These are phyloP conservation scores for Komagataella kurtzmanii DNA, from an alignment of 805 yeast species.

Conservation along the genomic window DNA sequence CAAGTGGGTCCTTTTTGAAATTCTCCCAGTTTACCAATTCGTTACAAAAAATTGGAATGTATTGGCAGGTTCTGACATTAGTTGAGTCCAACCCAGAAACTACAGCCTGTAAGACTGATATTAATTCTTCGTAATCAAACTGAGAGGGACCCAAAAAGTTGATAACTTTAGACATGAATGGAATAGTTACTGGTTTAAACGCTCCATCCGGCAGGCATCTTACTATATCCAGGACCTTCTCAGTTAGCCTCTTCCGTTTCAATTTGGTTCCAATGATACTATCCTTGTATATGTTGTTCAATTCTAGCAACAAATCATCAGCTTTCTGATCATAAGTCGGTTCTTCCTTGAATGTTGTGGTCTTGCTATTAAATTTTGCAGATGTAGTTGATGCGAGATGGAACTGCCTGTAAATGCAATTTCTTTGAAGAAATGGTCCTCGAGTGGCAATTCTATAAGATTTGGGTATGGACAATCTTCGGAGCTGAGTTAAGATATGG, in stretches of 20 bases:
- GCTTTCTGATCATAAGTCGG: background rate
- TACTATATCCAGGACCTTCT: background rate
- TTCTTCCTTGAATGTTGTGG: background rate
- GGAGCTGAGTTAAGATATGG: background rate
- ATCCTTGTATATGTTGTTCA: background rate
- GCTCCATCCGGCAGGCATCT: background rate
- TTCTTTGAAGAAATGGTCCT: background rate
- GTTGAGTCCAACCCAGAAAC: conserved; percentile 1
- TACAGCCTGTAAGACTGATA: conserved; percentile 3
- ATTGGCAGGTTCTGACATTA: conserved; percentile 5
- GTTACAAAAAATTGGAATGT: conserved; percentile 20
- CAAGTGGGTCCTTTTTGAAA: conserved; percentile 8
- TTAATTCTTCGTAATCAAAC: conserved; percentile 2
- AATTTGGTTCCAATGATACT: background rate
- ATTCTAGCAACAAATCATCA: background rate
- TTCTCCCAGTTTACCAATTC: conserved; percentile 12
- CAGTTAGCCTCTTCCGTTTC: background rate
- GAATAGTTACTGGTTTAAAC: background rate
- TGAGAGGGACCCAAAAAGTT: conserved; percentile 13
- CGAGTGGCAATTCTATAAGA: background rate
- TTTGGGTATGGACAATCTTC: background rate
- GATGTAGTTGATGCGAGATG: background rate
- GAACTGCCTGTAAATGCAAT: background rate
- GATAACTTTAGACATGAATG: conserved; percentile 14
- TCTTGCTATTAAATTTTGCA: background rate